Percentiles rank a stretch among this genome's conserved stretches.
These are phyloP conservation scores for Stachybotrys echinatus DNA, from an alignment of 2,329 filamentous ascomycete genomes.

Conservation along the genomic window DNA sequence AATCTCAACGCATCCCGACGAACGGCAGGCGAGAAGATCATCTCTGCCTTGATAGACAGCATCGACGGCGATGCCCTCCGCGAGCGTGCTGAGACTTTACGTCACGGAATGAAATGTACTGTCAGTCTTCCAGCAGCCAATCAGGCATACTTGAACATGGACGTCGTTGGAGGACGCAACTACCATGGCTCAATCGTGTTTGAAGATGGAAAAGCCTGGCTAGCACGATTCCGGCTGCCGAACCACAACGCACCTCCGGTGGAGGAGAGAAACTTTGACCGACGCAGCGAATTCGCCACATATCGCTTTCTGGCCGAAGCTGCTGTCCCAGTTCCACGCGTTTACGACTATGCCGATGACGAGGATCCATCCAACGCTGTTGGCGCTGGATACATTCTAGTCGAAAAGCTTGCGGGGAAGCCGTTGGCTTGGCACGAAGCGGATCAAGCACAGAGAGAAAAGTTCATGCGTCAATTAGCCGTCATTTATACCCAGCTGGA, in stretches of 20 bases:
- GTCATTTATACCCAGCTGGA: constrained; percentile 7
- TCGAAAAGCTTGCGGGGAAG: constrained; percentile 9
- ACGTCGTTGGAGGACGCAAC: constrained; percentile 8
- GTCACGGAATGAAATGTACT: constrained; percentile 8
- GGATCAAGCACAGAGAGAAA: constrained; percentile 6
- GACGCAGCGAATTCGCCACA: constrained; percentile 9
- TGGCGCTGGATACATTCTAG: constrained; percentile 8
- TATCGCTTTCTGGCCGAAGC: constrained; percentile 7
- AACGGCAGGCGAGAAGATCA: constrained; percentile 10
- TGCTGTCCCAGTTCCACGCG: constrained; percentile 8
- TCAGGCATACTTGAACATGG: constrained; percentile 9
- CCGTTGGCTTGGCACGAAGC: constrained; percentile 8
- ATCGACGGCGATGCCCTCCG: constrained; percentile 9
- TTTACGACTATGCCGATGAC: constrained; percentile 9
- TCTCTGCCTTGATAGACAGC: constrained; percentile 10
- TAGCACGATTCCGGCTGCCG: constrained; percentile 10
- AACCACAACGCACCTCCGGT: constrained; percentile 9
- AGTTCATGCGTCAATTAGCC: constrained; percentile 7
- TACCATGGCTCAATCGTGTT: constrained; percentile 10
- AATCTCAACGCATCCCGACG: constrained; percentile 9
- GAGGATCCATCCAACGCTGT: constrained; percentile 7
- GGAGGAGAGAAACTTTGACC: constrained; percentile 9
- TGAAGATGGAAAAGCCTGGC: constrained; percentile 9
- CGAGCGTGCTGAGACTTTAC: constrained; percentile 9
- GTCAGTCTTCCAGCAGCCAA: constrained; percentile 8